Conservation (phyloP, 225 moss, liverwort and hornwort genomes). For the Sphagnum tenellum region DNA sequence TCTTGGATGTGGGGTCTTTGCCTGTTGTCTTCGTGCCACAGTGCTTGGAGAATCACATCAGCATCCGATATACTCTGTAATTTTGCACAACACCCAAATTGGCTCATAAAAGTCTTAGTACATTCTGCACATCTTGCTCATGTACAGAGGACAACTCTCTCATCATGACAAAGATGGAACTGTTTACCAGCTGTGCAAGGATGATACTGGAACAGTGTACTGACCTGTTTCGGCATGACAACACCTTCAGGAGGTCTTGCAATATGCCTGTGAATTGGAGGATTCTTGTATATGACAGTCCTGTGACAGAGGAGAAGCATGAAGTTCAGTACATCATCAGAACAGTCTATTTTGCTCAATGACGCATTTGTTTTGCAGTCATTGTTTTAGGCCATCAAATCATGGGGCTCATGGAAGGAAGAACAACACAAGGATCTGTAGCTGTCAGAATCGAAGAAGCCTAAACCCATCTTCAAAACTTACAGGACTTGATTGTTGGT, state of each 20-base stretch:
- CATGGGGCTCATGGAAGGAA: too few species aligned
- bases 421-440: too few species aligned
- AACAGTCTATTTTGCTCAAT: too few species aligned
- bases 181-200: not conserved
- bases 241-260: slow-evolving; percentile 66
- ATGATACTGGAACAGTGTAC: too few species aligned
- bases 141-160: too few species aligned
- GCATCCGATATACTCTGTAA: slow-evolving; percentile 67
- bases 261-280: slow-evolving; percentile 64
- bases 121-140: too few species aligned
- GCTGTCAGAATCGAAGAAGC: not conserved
- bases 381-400: too few species aligned
- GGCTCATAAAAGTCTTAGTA: not conserved
- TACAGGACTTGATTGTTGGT: too few species aligned
- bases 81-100: too few species aligned
- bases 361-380: too few species aligned
- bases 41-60: slow-evolving; percentile 78
- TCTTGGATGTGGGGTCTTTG: slow-evolving; percentile 23
- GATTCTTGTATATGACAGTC: slow-evolving; percentile 64
- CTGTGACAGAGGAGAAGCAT: slow-evolving; percentile 16
- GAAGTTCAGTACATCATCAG: slow-evolving; percentile 2
- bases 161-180: not conserved
- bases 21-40: slow-evolving; percentile 96
- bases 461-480: not conserved
- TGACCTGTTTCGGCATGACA: slow-evolving; percentile 53